phyloP scores from a whole-genome alignment of 306 rosid species.

The Prunus padus region DNA sequence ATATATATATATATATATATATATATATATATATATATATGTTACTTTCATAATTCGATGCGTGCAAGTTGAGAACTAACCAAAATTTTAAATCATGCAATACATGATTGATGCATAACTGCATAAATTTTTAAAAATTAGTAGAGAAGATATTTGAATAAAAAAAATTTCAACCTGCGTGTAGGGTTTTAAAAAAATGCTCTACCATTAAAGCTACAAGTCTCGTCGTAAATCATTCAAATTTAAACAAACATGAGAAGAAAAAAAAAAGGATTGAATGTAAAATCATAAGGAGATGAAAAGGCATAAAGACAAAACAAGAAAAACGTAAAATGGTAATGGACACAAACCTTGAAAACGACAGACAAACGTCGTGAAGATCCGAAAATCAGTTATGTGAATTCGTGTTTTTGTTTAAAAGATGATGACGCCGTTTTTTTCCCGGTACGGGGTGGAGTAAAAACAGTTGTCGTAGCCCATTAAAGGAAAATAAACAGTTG shows the following conservation, averaged over 20 bases:
- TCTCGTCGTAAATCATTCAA: background rate
- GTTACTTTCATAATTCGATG: background rate
- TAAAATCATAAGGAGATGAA: background rate
- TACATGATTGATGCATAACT: background rate
- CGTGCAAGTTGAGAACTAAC: background rate
- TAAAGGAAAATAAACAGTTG: too few relatives aligned
- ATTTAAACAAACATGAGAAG: too few relatives aligned
- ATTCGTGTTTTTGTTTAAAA: background rate
- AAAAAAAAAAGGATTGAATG: background rate
- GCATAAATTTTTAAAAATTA: background rate
- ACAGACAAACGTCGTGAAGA: background rate
- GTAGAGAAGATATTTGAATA: too few relatives aligned
- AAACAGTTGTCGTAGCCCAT: background rate
- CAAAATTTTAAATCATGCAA: background rate
- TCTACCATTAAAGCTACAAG: background rate
- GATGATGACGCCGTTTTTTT: background rate
- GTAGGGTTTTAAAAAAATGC: background rate
- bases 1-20: too few relatives aligned
- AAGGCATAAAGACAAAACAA: background rate
- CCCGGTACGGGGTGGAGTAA: background rate
- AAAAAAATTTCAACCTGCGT: background rate
- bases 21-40: background rate
- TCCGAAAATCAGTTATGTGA: background rate
- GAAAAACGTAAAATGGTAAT: background rate
- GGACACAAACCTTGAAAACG: conserved; percentile 2